Conservation (phyloP, 257 asterid species). For the Coffea eugenioides region DNA sequence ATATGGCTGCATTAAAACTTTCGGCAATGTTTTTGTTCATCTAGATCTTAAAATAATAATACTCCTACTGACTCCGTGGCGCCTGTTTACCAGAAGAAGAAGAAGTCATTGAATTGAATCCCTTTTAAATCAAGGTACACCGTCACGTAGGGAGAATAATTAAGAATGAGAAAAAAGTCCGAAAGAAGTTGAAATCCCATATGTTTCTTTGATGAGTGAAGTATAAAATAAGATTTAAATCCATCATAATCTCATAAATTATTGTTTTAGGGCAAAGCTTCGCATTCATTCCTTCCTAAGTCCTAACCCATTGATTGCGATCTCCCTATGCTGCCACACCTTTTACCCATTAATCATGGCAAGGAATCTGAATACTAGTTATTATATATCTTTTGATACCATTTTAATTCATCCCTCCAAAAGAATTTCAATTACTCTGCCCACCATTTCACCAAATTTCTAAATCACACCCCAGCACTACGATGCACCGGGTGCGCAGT, state of each 20-base stretch:
- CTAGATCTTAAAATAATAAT: no score
- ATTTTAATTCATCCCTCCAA: constrained; percentile 20
- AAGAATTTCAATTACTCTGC: background rate
- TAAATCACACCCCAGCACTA: background rate
- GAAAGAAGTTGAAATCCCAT: background rate
- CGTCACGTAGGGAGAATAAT: background rate
- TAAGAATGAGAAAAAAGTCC: background rate
- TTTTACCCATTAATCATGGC: constrained; percentile 41
- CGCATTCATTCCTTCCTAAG: constrained; percentile 35
- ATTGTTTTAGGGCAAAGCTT: constrained; percentile 33
- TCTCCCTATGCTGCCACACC: constrained; percentile 6
- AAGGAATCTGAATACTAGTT: constrained; percentile 22
- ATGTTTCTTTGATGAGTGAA: background rate
- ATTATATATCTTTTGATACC: background rate
- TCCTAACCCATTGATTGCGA: constrained; percentile 44
- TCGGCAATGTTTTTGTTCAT: no score
- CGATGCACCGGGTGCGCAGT: constrained; percentile 2
- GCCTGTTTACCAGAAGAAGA: no score
- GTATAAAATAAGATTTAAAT: constrained; percentile 14
- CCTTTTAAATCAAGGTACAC: background rate
- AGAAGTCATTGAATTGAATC: no score
- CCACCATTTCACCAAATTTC: background rate
- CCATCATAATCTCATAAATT: constrained; percentile 23
- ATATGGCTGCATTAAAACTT: no score
- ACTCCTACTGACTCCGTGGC: no score